Conservation (phyloP, 2,329 filamentous ascomycete species). For the Aspergillus latus region DNA sequence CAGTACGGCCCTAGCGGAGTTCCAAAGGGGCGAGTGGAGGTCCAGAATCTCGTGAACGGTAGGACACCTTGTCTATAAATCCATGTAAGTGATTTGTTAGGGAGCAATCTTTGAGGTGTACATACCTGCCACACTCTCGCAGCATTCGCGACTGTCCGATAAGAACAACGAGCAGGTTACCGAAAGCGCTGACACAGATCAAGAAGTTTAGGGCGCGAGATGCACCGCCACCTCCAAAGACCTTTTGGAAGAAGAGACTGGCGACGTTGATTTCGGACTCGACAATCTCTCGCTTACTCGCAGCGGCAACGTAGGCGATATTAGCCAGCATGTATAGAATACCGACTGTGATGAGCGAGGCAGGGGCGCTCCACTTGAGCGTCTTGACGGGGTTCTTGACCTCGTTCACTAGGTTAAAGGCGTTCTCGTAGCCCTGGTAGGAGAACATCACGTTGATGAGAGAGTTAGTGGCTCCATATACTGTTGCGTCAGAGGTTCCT, state of each 20-base stretch:
- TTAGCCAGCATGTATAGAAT: constrained; percentile 60
- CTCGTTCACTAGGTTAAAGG: constrained; percentile 63
- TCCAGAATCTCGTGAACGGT: constrained; percentile 62
- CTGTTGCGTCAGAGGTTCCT: constrained; percentile 46
- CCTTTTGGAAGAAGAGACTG: constrained; percentile 58
- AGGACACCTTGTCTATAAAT: constrained; percentile 57
- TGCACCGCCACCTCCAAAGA: constrained; percentile 54
- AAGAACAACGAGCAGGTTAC: constrained; percentile 58
- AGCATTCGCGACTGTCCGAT: constrained; percentile 58
- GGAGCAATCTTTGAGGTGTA: background rate
- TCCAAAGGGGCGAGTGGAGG: constrained; percentile 62
- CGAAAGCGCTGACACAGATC: constrained; percentile 58
- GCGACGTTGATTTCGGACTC: constrained; percentile 57
- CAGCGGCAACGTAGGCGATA: constrained; percentile 61
- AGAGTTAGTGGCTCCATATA: constrained; percentile 55
- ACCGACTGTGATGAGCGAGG: constrained; percentile 54
- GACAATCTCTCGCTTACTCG: constrained; percentile 56
- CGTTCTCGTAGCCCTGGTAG: constrained; percentile 59
- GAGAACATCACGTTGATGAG: constrained; percentile 61
- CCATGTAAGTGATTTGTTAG: background rate
- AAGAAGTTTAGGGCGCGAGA: constrained; percentile 58
- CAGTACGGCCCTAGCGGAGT: constrained; percentile 62
- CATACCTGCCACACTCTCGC: constrained; percentile 58
- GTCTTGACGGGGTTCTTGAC: constrained; percentile 60
- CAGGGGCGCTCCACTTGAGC: constrained; percentile 51